Evolutionary conservation across 1,139 yeast genomes (phyloP).

Genomic region (Taiozyma sp.): DNA sequence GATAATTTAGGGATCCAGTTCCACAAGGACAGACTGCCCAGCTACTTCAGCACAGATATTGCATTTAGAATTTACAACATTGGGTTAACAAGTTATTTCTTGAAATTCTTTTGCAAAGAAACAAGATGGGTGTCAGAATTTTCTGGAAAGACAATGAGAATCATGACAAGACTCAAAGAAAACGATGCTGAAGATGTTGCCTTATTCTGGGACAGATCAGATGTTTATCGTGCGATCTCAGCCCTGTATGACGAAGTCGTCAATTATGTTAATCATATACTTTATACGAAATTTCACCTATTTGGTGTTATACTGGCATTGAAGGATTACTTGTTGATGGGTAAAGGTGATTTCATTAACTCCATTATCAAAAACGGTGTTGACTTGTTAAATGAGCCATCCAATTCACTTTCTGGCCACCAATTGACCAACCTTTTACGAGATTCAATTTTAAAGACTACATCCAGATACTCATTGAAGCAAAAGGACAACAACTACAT

Average conservation of each 20-base stretch:
- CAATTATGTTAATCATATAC: conserved; percentile 43
- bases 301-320: conserved; percentile 54
- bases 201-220: conserved; percentile 8
- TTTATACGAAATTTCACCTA: conserved; percentile 46
- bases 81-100: conserved; percentile 72
- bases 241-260: conserved; percentile 54
- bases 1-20: conserved; percentile 10
- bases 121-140: conserved; percentile 49
- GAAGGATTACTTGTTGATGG: conserved; percentile 64
- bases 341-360: conserved; percentile 74
- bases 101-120: conserved; percentile 60
- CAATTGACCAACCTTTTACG: conserved; percentile 60
- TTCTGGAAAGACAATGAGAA: conserved; percentile 8
- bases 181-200: conserved; percentile 5
- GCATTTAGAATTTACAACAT: conserved; percentile 61
- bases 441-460: conserved; percentile 61
- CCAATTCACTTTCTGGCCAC: conserved; percentile 57
- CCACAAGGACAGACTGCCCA: conserved; percentile 45
- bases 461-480: conserved; percentile 38
- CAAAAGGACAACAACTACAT: conserved; percentile 29
- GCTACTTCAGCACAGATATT: conserved; percentile 42
- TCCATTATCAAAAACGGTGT: conserved; percentile 53
- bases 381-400: conserved; percentile 52
- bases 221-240: conserved; percentile 31
- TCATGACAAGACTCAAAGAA: conserved; percentile 5